These are phyloP conservation scores for Cymodocea nodosa DNA, from an alignment of 116 monocot genomes.

Conservation along the genomic window DNA sequence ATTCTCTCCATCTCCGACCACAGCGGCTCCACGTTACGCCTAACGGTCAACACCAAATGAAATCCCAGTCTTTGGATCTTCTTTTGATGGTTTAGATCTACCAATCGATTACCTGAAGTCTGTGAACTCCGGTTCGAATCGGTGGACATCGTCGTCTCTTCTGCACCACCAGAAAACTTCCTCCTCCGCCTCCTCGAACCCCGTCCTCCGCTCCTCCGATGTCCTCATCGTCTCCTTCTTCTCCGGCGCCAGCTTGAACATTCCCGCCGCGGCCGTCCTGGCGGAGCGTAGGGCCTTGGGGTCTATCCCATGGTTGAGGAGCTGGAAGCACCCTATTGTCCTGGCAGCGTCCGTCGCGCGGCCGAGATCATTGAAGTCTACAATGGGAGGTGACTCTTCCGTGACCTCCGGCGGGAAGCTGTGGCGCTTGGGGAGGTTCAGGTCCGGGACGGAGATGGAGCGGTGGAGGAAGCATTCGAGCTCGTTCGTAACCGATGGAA, in stretches of 20 bases:
- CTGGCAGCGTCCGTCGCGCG: not conserved
- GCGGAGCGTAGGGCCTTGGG: constrained; percentile 8
- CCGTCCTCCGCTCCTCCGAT: constrained; percentile 1
- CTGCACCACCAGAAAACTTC: constrained; percentile 22
- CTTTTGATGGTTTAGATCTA: not conserved
- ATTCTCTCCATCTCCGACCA: not conserved
- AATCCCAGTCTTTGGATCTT: not conserved
- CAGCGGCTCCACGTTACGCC: not conserved
- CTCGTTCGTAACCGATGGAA: constrained; percentile 9
- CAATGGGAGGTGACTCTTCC: constrained; percentile 11
- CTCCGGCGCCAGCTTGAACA: constrained; percentile 16
- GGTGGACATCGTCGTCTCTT: not conserved
- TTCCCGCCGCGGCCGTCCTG: not conserved
- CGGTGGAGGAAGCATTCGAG: constrained; percentile 19
- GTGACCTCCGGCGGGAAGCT: not conserved
- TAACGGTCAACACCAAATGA: not conserved
- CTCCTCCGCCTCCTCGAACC: constrained; percentile 15
- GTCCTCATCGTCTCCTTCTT: constrained; percentile 9
- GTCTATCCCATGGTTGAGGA: not conserved
- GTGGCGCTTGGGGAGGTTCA: not conserved
- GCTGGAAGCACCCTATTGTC: not conserved
- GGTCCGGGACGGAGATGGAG: constrained; percentile 16
- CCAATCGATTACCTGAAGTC: not conserved
- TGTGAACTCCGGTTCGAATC: not conserved
- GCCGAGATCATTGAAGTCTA: constrained; percentile 10